Percentiles rank a stretch among this genome's conserved stretches.
Evolutionary conservation across 306 rosid genomes (phyloP).

Genomic region (Prunus mongolica): DNA sequence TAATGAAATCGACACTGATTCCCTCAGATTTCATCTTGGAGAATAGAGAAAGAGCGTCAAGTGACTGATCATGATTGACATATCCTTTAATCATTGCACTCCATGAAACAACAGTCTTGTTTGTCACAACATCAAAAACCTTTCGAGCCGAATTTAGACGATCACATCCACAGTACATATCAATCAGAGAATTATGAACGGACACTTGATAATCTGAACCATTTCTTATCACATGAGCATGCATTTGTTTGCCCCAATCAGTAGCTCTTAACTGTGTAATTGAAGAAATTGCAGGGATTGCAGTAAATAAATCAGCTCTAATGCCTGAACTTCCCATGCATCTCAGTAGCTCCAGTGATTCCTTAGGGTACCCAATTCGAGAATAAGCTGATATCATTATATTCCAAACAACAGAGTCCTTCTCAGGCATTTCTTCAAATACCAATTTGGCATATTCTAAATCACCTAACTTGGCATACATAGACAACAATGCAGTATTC

Average conservation of each 20-base stretch:
- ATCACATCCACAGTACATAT: constrained; percentile 55
- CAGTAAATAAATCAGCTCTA: constrained; percentile 66
- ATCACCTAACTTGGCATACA: constrained; percentile 57
- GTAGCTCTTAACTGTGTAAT: constrained; percentile 34
- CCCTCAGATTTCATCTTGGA: constrained; percentile 52
- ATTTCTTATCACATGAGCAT: constrained; percentile 63
- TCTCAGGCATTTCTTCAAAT: constrained; percentile 62
- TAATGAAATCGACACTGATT: constrained; percentile 44
- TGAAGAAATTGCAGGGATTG: constrained; percentile 64
- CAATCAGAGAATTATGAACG: constrained; percentile 62
- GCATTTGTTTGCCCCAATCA: constrained; percentile 62
- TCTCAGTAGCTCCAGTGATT: constrained; percentile 47
- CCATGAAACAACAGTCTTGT: constrained; percentile 69
- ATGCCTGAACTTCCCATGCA: constrained; percentile 54
- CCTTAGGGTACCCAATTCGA: constrained; percentile 27
- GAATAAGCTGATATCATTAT: constrained; percentile 59
- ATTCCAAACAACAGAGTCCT: constrained; percentile 74
- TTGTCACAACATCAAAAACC: constrained; percentile 34
- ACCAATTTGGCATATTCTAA: constrained; percentile 39
- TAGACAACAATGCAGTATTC: constrained; percentile 64
- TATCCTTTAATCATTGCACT: constrained; percentile 70
- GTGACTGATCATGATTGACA: constrained; percentile 38
- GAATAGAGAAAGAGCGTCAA: constrained; percentile 54
- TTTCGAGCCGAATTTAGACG: constrained; percentile 33
- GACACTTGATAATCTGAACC: constrained; percentile 62